These are phyloP conservation scores for Fomitopsis schrenkii DNA, from an alignment of 1,284 basidiomycete species.

Conservation along the genomic window DNA sequence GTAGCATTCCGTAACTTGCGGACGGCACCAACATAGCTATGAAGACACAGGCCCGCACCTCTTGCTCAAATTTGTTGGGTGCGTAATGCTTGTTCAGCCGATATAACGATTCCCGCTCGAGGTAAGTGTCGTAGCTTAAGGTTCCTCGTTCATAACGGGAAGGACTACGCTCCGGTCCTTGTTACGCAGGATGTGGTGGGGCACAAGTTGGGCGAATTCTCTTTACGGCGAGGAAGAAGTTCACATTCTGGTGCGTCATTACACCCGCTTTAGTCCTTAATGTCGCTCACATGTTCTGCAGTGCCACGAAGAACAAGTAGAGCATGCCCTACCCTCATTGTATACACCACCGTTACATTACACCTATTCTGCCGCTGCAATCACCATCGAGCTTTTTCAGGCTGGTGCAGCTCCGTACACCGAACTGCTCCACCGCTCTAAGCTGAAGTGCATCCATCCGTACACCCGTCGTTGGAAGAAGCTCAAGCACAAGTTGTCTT, in stretches of 20 bases:
- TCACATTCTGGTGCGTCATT: conserved; percentile 65
- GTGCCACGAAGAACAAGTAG: conserved; percentile 24
- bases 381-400: no score
- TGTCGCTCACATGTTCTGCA: neutral
- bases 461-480: no score
- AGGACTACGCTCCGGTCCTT: conserved; percentile 81
- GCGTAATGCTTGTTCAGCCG: conserved; percentile 15
- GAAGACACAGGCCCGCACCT: conserved; percentile 89
- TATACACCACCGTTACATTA: neutral
- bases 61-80: conserved; percentile 94
- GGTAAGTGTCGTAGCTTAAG: conserved; percentile 50
- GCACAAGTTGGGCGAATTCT: conserved; percentile 96
- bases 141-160: conserved; percentile 94
- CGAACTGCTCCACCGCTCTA: no score
- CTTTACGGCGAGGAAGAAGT: conserved; percentile 81
- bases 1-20: conserved; percentile 90
- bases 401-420: neutral
- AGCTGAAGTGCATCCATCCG: no score
- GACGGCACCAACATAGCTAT: conserved; percentile 84
- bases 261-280: neutral
- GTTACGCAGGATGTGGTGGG: conserved; percentile 98
- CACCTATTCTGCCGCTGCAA: no score
- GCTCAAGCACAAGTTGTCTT: no score
- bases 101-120: neutral
- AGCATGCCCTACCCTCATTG: neutral